Percentiles rank a stretch among this genome's conserved stretches.
Conservation (phyloP, 192 early-diverging fungal genomes). For the Haplosporangium gracile region DNA sequence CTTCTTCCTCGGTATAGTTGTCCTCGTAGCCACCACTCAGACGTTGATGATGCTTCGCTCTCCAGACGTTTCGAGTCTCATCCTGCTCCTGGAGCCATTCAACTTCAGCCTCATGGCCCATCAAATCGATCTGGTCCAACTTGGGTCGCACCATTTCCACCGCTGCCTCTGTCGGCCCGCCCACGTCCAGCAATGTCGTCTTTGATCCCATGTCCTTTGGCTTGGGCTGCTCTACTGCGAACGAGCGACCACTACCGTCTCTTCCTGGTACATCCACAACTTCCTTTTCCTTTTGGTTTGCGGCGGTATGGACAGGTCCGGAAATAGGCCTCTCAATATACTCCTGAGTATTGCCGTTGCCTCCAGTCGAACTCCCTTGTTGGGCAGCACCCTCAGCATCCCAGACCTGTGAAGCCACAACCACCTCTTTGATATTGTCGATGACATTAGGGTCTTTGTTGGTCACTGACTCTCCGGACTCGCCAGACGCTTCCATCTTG, state of each 20-base stretch:
- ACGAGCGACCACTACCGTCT: not conserved
- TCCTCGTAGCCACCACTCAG: not conserved
- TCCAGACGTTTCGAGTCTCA: not conserved
- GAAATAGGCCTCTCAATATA: constrained; percentile 9
- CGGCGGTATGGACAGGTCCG: too few relatives aligned
- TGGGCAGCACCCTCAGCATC: constrained; percentile 22
- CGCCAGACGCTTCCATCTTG: not conserved
- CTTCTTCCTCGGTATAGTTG: not conserved
- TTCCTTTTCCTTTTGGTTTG: not conserved
- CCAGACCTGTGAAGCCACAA: constrained; percentile 20
- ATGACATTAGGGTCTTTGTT: constrained; percentile 23
- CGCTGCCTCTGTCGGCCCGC: not conserved
- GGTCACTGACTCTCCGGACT: not conserved
- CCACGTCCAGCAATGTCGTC: not conserved
- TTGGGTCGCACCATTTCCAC: not conserved
- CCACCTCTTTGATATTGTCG: constrained; percentile 11
- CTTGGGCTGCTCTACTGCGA: not conserved
- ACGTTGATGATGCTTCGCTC: not conserved
- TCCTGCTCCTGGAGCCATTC: constrained; percentile 45
- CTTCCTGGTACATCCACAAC: not conserved
- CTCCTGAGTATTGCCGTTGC: not conserved
- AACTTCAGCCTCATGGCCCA: constrained; percentile 34
- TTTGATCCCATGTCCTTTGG: not conserved
- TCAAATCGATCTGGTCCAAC: constrained; percentile 34
- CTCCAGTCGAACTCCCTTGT: not conserved